These are phyloP conservation scores for Mediolabrus comicus DNA, from an alignment of 108 stramenopile genomes.

Conservation along the genomic window DNA sequence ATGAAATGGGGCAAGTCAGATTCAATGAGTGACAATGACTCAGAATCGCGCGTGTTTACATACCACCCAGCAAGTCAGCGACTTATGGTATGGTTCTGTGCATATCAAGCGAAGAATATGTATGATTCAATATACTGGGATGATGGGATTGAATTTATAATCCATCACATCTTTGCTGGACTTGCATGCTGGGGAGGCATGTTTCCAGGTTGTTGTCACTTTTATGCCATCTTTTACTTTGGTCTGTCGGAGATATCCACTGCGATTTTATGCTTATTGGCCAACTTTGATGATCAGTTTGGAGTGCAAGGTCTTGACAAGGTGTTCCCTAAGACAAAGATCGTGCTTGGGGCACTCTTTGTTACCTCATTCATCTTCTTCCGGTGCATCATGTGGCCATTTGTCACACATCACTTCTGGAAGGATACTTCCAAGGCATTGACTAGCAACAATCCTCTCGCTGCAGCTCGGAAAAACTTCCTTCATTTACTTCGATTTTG, in stretches of 20 bases:
- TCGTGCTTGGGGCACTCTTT: conserved; percentile 65
- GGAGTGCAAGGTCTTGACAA: conserved; percentile 76
- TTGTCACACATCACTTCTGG: conserved; percentile 62
- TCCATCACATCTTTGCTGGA: conserved; percentile 75
- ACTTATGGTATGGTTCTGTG: conserved; percentile 60
- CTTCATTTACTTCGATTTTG: conserved; percentile 53
- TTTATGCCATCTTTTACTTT: conserved; percentile 80
- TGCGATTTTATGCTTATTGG: conserved; percentile 68
- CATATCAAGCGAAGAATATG: conserved; percentile 85
- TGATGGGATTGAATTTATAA: conserved; percentile 78
- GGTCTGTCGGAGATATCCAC: conserved; percentile 82
- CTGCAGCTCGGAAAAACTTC: conserved; percentile 47
- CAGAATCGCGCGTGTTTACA: conserved; percentile 57
- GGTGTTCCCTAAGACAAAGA: conserved; percentile 70
- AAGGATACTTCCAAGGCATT: conserved; percentile 59
- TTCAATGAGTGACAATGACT: conserved; percentile 40
- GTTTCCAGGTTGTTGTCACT: conserved; percentile 60
- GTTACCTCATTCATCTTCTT: conserved; percentile 75
- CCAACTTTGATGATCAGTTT: conserved; percentile 80
- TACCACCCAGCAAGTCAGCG: conserved; percentile 63
- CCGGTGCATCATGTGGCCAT: conserved; percentile 75
- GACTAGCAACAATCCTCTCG: conserved; percentile 34
- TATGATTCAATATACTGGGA: conserved; percentile 80
- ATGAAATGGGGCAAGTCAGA: neutral
- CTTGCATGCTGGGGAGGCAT: conserved; percentile 72